Evolutionary conservation across 2,329 filamentous ascomycete species (phyloP).

Genomic region (Pseudopyrenochaeta lycopersici): DNA sequence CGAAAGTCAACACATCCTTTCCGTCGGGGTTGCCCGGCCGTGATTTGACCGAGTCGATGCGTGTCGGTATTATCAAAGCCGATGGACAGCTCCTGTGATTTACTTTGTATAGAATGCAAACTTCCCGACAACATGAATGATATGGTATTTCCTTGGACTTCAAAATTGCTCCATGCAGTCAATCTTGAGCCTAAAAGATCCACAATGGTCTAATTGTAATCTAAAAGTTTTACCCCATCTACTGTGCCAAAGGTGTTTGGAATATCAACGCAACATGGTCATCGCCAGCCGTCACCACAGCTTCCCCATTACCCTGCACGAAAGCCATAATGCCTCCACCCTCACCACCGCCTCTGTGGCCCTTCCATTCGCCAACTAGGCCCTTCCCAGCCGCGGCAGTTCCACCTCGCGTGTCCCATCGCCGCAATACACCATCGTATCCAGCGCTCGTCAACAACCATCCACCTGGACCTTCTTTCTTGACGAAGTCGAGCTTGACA

Average conservation of each 20-base stretch:
- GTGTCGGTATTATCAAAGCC: too few relatives aligned
- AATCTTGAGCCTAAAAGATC: too few relatives aligned
- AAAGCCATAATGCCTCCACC: constrained; percentile 91
- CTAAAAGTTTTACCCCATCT: not conserved
- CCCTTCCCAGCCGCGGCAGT: constrained; percentile 73
- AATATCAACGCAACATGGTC: constrained; percentile 60
- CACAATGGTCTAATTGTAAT: too few relatives aligned
- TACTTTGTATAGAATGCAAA: too few relatives aligned
- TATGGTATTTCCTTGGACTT: too few relatives aligned
- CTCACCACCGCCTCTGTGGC: constrained; percentile 84
- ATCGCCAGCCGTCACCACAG: constrained; percentile 89
- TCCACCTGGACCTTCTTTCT: constrained; percentile 50
- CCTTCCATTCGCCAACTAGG: constrained; percentile 86
- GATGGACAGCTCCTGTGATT: too few relatives aligned
- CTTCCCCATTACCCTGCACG: constrained; percentile 78
- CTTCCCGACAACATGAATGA: too few relatives aligned
- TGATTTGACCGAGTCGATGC: too few relatives aligned
- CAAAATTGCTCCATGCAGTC: too few relatives aligned
- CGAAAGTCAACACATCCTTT: too few relatives aligned
- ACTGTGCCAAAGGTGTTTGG: constrained; percentile 29
- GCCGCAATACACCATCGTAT: constrained; percentile 87
- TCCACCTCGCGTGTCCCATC: constrained; percentile 83
- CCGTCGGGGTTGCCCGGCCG: too few relatives aligned
- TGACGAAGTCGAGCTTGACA: constrained; percentile 90
- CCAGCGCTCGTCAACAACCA: constrained; percentile 88